A percentile compares a stretch with the other conserved stretches of the same genome.
Evolutionary conservation across 1,139 yeast genomes (phyloP).

Genomic region (Yamadazyma trypodendri): DNA sequence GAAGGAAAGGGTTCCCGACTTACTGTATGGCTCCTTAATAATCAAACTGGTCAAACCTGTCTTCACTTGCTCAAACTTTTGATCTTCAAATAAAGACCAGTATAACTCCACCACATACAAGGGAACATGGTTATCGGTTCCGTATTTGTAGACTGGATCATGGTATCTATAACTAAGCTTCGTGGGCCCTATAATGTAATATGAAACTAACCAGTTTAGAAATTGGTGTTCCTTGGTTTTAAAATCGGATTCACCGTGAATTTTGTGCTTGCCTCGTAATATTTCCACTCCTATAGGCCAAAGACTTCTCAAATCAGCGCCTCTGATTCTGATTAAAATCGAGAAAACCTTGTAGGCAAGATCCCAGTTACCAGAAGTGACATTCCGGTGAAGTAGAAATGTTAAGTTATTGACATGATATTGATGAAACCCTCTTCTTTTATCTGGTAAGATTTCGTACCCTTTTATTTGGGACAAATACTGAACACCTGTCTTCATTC

Average conservation of each 20-base stretch:
- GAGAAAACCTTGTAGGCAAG: conserved; percentile 54
- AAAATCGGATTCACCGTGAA: conserved; percentile 7
- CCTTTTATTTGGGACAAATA: conserved; percentile 8
- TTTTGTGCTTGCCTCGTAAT: conserved; percentile 17
- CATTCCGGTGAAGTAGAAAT: conserved; percentile 33
- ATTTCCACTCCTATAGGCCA: conserved; percentile 60
- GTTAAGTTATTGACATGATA: conserved; percentile 34
- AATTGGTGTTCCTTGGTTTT: conserved; percentile 28
- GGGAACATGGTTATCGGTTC: conserved; percentile 37
- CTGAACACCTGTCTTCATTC: conserved; percentile 3
- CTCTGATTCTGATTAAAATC: conserved; percentile 44
- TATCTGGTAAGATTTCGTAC: conserved; percentile 9
- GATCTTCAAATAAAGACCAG: conserved; percentile 33
- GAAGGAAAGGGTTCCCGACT: conserved; percentile 42
- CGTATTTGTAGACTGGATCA: conserved; percentile 43
- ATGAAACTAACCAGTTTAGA: conserved; percentile 35
- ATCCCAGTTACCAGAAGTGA: conserved; percentile 52
- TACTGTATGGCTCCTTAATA: conserved; percentile 44
- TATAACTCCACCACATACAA: conserved; percentile 34
- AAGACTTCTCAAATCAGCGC: conserved; percentile 50
- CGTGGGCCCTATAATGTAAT: conserved; percentile 18
- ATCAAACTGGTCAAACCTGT: conserved; percentile 39
- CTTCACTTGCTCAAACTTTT: conserved; percentile 25
- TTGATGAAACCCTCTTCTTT: conserved; percentile 10
- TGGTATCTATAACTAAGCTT: conserved; percentile 11